Conservation (phyloP, 2,329 filamentous ascomycete species). For the Immersiporthe knoxdaviesiana region DNA sequence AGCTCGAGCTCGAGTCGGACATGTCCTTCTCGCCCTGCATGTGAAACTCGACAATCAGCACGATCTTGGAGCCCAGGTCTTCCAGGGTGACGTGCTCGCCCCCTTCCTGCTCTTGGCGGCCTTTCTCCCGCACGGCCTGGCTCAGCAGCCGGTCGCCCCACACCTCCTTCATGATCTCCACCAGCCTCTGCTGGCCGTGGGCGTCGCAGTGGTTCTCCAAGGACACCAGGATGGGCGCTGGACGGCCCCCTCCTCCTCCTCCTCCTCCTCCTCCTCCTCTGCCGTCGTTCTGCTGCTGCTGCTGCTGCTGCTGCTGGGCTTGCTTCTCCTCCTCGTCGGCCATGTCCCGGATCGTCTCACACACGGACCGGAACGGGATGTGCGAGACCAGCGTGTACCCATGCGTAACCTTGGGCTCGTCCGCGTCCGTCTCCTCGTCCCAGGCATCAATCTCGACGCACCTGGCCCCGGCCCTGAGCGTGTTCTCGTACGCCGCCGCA, state of each 20-base stretch:
- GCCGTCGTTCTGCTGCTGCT: not conserved
- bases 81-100: slow-evolving; percentile 59
- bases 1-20: slow-evolving; percentile 38
- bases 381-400: slow-evolving; percentile 70
- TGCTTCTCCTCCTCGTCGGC: slow-evolving; percentile 63
- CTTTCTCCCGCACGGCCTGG: slow-evolving; percentile 59
- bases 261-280: not conserved
- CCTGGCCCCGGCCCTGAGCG: slow-evolving; percentile 64
- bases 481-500: slow-evolving; percentile 65
- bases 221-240: slow-evolving; percentile 65
- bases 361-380: slow-evolving; percentile 66
- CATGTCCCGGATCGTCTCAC: slow-evolving; percentile 66
- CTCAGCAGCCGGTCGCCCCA: slow-evolving; percentile 64
- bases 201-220: slow-evolving; percentile 69
- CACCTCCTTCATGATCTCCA: slow-evolving; percentile 67
- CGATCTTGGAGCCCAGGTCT: slow-evolving; percentile 65
- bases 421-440: slow-evolving; percentile 63
- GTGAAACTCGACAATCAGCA: slow-evolving; percentile 70
- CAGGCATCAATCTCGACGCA: slow-evolving; percentile 77
- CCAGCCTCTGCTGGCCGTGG: slow-evolving; percentile 63
- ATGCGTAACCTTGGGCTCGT: slow-evolving; percentile 72
- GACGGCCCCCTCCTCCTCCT: slow-evolving; percentile 30
- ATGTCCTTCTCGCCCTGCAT: slow-evolving; percentile 52
- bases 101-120: slow-evolving; percentile 57
- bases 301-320: slow-evolving; percentile 40